Base-by-base conservation (phyloP, 176 grass and related monocot genomes). In the Ensete ventricosum region DNA sequence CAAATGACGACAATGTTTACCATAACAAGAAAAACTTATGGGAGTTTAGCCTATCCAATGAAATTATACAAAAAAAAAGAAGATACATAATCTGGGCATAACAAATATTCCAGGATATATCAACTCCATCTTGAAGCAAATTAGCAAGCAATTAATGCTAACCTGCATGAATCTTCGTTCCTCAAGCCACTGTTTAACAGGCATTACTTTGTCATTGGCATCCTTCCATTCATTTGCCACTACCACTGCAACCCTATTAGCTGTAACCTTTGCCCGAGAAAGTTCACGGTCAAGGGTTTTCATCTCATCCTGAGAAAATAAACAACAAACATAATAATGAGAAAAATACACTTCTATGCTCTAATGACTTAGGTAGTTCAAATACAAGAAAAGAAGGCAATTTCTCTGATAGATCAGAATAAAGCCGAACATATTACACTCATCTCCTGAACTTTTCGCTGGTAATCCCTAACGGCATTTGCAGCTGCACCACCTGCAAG, bases 211-310 rank as follows among this genome's bases (percentile, higher is more conserved):
- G 83, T 94, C 95, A 81, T 89, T 94, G 27, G 86, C 88, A 58
- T 99, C 95, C 83, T 99, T 99, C 95, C 95, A 99, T 69, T 99
- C 95, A 87, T 99, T 99, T 85, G 95, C 95, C 52, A 99, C 95
- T 54, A 99, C 95, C 55, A 99, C 95, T 16, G 95, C 95, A 83
- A 97, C 93, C 78, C 93, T 92, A 64, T 97, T 97, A 27, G 95
- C 95, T 16, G 88, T 87, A 80, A 99, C 95, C 53, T 99, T 99
- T 17, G 95, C 95, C 63, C 95, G 88, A 74, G 95, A 58, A 82
- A 99, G 78, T 66, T 99, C 95, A 73, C 95, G 88, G 50, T 99
- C 95, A 73, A 94, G 95, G 23, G 86, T 99, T 87, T 91, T 99
- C 88, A 78, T 99, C 79, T 99, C 95, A 55, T 99, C 94, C 94